Percentiles rank a stretch among this genome's conserved stretches.
Evolutionary conservation across 1,284 basidiomycete species (phyloP).

Genomic region (Austroboletus novae-zelandiae): DNA sequence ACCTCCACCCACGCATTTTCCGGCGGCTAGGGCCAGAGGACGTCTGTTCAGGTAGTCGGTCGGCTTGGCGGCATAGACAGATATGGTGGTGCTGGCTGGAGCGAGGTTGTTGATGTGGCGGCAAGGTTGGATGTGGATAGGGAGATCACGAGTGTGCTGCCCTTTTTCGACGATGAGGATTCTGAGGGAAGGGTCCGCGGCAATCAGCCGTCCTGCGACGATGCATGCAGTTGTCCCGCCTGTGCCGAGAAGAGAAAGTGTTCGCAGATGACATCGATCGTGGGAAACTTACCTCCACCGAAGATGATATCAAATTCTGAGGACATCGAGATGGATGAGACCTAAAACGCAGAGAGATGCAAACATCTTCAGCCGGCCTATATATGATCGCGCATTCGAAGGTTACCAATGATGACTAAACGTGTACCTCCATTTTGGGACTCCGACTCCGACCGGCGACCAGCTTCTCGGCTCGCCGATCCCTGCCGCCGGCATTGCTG

Average conservation of each 20-base stretch:
- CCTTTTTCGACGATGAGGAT: conserved; percentile 49
- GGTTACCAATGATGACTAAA: too few species aligned
- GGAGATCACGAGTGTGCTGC: conserved; percentile 9
- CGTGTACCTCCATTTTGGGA: too few species aligned
- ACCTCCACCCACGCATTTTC: not conserved
- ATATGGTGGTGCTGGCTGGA: conserved; percentile 34
- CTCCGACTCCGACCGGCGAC: too few species aligned
- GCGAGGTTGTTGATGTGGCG: too few species aligned
- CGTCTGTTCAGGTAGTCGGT: conserved; percentile 47
- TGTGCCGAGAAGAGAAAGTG: conserved; percentile 9
- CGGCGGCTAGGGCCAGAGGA: conserved; percentile 35
- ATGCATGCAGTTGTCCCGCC: conserved; percentile 26
- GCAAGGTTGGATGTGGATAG: too few species aligned
- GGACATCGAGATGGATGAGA: too few species aligned
- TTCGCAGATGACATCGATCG: not conserved
- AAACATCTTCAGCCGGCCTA: too few species aligned
- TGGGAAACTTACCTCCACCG: not conserved
- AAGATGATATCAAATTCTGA: not conserved
- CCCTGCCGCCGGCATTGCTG: too few species aligned
- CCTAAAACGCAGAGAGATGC: too few species aligned
- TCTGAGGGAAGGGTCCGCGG: conserved; percentile 37
- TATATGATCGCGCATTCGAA: too few species aligned
- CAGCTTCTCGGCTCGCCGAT: too few species aligned
- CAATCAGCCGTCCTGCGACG: not conserved
- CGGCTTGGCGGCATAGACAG: conserved; percentile 41